Percentiles rank a stretch among this genome's conserved stretches.
phyloP scores from a whole-genome alignment of 73 alveolate genomes.

The Paramecium pentaurelia region DNA sequence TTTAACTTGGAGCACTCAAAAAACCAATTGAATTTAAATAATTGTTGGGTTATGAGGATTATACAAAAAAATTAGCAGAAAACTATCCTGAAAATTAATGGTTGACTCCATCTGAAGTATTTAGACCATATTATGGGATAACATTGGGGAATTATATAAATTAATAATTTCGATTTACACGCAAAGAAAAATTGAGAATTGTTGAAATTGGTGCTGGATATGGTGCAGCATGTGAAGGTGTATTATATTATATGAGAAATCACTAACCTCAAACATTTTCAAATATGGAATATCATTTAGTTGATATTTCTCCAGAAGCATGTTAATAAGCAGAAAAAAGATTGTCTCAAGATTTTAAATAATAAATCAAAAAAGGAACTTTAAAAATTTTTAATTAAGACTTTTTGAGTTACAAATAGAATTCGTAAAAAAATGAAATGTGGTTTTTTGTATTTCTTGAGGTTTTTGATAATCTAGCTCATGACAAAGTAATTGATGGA shows the following conservation, averaged over 20 bases:
- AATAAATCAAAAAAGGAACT: constrained; percentile 47
- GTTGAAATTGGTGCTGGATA: constrained; percentile 88
- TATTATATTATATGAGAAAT: constrained; percentile 73
- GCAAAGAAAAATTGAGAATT: constrained; percentile 57
- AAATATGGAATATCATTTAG: constrained; percentile 69
- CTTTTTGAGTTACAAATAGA: constrained; percentile 60
- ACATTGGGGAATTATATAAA: constrained; percentile 78
- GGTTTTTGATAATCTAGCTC: constrained; percentile 84
- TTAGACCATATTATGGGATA: constrained; percentile 86
- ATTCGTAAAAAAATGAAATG: constrained; percentile 25
- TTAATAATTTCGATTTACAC: neutral
- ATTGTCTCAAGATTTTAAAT: constrained; percentile 44
- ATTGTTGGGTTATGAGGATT: constrained; percentile 73
- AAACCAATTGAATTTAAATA: constrained; percentile 61
- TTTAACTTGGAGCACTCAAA: constrained; percentile 72
- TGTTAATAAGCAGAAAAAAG: constrained; percentile 63
- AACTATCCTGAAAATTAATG: constrained; percentile 83
- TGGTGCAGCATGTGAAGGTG: constrained; percentile 78
- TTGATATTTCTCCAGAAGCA: constrained; percentile 77
- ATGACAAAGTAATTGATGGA: constrained; percentile 69
- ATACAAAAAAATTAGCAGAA: constrained; percentile 60
- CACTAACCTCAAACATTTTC: constrained; percentile 61
- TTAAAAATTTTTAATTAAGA: constrained; percentile 65
- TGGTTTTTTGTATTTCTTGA: constrained; percentile 70
- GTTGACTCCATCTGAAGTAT: constrained; percentile 78